Base-by-base conservation (phyloP, 1,284 basidiomycete species). In the Vanrija sp. region DNA sequence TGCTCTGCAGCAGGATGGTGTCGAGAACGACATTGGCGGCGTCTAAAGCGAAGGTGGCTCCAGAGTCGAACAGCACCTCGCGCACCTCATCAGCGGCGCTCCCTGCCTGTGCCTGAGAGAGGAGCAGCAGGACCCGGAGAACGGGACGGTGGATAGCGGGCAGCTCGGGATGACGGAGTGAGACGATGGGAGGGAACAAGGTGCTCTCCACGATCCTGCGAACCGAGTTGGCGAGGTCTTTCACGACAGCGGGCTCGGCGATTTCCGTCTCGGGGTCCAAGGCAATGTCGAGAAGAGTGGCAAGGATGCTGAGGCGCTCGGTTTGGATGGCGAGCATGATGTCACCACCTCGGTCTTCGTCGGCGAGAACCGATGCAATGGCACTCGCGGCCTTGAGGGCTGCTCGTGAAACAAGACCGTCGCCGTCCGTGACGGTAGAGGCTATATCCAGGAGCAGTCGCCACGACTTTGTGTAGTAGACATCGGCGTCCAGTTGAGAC, bases 311-410 rank as follows among this genome's bases (percentile, higher is more conserved):
- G 8, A 96, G 77, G 34, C 91, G 82, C 23, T 87, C 84, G 1
- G 84, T 82, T 65, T 96, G 91, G 26, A 93, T 85, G 1, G 83
- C 83, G 0, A 86, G 82, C 85, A 93, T 90, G 80, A 93, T 86
- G 60, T 92, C 87, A 1, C 91, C 92, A 6, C 80, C 81, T 21
- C 89, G 82, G 45, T 78, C 80, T 74, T 94, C 92, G 16, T 76
- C 73, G 0, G 89, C 83, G 25, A 93, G 82, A 46, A 82, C 81
- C 29, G 80, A 80, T 5, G 87, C 87, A 6, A 89, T 80, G 0
- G 83, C 80, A 0, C 84, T 81, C 0, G 84, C 85, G 19, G 87
- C 80, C 1, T 80, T 73, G 10, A 92, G 72, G 6, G 88, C 74
- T 19, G 80, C 81, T 4, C 80, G 78, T 23, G 87, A 79, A 15